These are phyloP conservation scores for Miamiensis avidus DNA, from an alignment of 169 alveolate species.

Conservation along the genomic window DNA sequence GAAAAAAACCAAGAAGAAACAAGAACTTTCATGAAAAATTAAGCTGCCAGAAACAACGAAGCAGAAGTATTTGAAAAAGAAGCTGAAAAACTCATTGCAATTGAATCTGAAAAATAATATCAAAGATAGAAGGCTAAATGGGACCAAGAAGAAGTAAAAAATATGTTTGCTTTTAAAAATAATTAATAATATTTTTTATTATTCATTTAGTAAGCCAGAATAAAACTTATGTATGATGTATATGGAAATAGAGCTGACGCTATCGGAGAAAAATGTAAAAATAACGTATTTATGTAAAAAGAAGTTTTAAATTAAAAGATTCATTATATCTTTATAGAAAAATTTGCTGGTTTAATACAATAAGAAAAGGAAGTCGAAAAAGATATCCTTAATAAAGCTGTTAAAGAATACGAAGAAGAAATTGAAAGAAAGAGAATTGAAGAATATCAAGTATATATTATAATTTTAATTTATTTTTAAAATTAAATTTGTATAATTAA, in stretches of 20 bases:
- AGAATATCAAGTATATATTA: slow-evolving; percentile 20
- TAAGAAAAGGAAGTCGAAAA: background rate
- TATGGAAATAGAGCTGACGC: slow-evolving; percentile 25
- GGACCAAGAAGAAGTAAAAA: slow-evolving; percentile 21
- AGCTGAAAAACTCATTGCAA: background rate
- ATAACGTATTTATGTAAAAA: too few species aligned
- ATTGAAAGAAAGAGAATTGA: slow-evolving; percentile 7
- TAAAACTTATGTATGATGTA: slow-evolving; percentile 31
- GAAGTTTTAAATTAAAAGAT: too few species aligned
- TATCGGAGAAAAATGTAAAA: slow-evolving; percentile 7
- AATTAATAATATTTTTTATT: background rate
- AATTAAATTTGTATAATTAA: too few species aligned
- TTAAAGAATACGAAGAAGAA: slow-evolving; percentile 5
- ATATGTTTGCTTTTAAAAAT: too few species aligned
- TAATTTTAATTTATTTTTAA: background rate
- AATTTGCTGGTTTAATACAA: background rate
- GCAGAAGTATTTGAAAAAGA: background rate
- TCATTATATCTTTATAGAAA: background rate
- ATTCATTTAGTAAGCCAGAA: slow-evolving; percentile 15
- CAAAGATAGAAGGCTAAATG: slow-evolving; percentile 23
- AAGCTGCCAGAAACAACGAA: slow-evolving; percentile 9
- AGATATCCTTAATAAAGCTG: background rate
- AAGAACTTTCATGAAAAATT: slow-evolving; percentile 17
- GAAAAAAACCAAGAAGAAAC: slow-evolving; percentile 20
- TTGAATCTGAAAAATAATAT: background rate